Percentiles rank a stretch among this genome's conserved stretches.
Conservation (phyloP, 805 yeast species). For the Suhomyces pyralidae region DNA sequence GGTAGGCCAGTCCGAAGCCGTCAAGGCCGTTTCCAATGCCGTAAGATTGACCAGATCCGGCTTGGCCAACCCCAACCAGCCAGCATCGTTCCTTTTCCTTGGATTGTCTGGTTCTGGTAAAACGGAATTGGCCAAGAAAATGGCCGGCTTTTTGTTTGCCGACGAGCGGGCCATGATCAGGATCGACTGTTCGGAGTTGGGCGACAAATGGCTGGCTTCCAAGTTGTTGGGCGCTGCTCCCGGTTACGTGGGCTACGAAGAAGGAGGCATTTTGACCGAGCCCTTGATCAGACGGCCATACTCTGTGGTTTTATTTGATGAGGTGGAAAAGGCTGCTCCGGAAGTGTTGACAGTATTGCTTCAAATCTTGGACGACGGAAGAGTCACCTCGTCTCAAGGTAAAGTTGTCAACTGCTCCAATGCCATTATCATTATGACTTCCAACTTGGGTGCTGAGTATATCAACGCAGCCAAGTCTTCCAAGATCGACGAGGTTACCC, state of each 20-base stretch:
- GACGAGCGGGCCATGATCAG: conserved; percentile 97
- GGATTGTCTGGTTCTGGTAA: conserved; percentile 98
- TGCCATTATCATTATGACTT: conserved; percentile 91
- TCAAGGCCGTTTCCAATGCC: conserved; percentile 93
- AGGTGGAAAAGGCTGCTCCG: conserved; percentile 98
- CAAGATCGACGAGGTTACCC: conserved; percentile 64
- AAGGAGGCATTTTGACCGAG: conserved; percentile 95
- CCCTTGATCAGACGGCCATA: conserved; percentile 89
- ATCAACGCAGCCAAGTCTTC: conserved; percentile 66
- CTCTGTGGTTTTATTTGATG: conserved; percentile 94
- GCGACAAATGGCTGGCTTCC: conserved; percentile 94
- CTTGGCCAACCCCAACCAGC: conserved; percentile 92
- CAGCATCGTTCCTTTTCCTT: conserved; percentile 90
- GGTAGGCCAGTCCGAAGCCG: conserved; percentile 95
- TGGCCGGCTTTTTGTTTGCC: conserved; percentile 93
- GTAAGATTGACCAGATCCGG: conserved; percentile 93
- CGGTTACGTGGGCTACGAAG: conserved; percentile 92
- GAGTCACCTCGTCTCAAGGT: conserved; percentile 92
- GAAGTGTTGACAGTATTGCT: conserved; percentile 89
- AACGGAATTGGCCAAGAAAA: conserved; percentile 94
- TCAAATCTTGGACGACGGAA: conserved; percentile 94
- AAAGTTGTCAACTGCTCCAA: conserved; percentile 91
- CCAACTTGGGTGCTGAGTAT: conserved; percentile 92
- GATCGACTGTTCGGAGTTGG: conserved; percentile 94
- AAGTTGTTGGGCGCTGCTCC: conserved; percentile 97